Conservation (phyloP, 1,139 yeast species). For the Blastobotrys persicus region DNA sequence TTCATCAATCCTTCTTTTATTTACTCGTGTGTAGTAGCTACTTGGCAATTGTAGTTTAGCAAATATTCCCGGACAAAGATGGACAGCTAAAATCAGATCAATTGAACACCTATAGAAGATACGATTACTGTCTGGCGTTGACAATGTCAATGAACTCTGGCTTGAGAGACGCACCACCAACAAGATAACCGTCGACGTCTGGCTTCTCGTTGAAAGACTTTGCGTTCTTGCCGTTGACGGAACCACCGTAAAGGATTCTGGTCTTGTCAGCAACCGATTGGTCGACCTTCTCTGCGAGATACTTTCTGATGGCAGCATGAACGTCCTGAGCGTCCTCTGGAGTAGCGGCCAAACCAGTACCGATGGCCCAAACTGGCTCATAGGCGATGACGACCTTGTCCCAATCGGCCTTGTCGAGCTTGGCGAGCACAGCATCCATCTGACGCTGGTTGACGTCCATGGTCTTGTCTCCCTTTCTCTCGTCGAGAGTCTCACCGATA, state of each 20-base stretch:
- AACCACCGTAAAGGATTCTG: constrained; percentile 98
- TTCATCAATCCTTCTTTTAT: no score
- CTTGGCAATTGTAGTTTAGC: no score
- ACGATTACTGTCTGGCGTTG: constrained; percentile 75
- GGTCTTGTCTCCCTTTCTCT: constrained; percentile 86
- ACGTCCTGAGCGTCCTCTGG: constrained; percentile 92
- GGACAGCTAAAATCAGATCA: no score
- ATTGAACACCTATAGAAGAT: background rate
- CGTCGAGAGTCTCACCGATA: constrained; percentile 96
- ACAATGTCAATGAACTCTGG: constrained; percentile 96
- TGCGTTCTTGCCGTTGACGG: constrained; percentile 95
- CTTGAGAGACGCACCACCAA: constrained; percentile 99
- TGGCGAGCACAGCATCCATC: constrained; percentile 81
- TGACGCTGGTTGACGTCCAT: constrained; percentile 85
- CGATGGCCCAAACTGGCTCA: constrained; percentile 99
- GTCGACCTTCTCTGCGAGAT: constrained; percentile 75
- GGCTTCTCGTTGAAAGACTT: constrained; percentile 84
- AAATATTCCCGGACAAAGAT: no score
- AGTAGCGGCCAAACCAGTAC: constrained; percentile 99
- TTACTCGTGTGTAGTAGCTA: no score
- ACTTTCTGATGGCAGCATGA: constrained; percentile 84
- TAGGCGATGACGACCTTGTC: constrained; percentile 89
- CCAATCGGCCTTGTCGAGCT: constrained; percentile 75
- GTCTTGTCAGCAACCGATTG: constrained; percentile 68
- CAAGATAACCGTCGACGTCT: constrained; percentile 98